phyloP scores from a whole-genome alignment of 202 grass and related monocot species.

The Zoysia matrella region DNA sequence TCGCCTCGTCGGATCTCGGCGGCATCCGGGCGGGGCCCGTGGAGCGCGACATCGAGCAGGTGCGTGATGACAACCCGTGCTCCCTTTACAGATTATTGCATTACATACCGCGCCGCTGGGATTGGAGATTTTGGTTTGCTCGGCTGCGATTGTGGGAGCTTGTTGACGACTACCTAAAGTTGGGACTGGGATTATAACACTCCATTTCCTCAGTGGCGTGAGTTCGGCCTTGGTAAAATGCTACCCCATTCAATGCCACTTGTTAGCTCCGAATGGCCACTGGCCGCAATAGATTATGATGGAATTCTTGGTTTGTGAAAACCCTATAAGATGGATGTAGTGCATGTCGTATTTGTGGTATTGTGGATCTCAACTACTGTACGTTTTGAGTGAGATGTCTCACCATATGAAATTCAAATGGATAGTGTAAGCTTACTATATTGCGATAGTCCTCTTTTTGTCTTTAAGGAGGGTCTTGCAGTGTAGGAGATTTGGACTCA shows the following conservation, averaged over 20 bases:
- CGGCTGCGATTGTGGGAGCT: neutral
- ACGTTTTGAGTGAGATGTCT: neutral
- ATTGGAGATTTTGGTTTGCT: neutral
- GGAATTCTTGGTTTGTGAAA: no score
- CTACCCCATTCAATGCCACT: no score
- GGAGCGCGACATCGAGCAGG: no score
- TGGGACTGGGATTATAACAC: no score
- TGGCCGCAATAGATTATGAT: neutral
- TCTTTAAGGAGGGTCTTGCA: neutral
- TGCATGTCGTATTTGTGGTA: neutral
- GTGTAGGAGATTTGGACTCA: constrained; percentile 7
- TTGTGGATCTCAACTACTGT: constrained; percentile 35
- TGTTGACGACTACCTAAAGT: no score
- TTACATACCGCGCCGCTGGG: no score
- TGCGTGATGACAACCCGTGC: no score
- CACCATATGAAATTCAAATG: neutral
- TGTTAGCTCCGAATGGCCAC: no score
- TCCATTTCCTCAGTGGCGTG: no score
- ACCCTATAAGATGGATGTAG: neutral
- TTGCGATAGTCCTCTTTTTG: constrained; percentile 23
- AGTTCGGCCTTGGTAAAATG: neutral
- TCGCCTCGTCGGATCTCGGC: constrained; percentile 79
- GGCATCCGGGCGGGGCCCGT: no score
- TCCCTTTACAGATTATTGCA: no score
- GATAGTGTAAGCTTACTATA: neutral